phyloP scores from a whole-genome alignment of 306 rosid genomes.

The Datisca glomerata region DNA sequence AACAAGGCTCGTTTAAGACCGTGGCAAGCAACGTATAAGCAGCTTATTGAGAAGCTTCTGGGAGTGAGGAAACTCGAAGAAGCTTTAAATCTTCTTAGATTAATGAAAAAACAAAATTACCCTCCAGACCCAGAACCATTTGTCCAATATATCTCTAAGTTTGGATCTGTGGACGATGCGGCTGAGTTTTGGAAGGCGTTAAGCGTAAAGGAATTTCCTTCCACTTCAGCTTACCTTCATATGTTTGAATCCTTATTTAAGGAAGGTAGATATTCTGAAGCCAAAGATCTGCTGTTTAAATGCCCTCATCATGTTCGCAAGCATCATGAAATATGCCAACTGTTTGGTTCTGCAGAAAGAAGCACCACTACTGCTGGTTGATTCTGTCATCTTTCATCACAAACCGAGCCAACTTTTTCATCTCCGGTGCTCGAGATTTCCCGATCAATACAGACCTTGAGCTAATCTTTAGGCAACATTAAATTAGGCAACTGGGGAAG shows the following conservation, averaged over 20 bases:
- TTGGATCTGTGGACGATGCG: constrained; percentile 78
- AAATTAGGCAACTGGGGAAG: too few species aligned
- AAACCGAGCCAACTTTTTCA: too few species aligned
- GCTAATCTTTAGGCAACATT: too few species aligned
- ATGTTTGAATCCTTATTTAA: constrained; percentile 47
- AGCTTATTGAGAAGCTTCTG: constrained; percentile 42
- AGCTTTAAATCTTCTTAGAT: constrained; percentile 52
- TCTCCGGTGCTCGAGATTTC: too few species aligned
- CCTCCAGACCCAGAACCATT: constrained; percentile 51
- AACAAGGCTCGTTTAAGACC: constrained; percentile 33
- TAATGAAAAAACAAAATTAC: constrained; percentile 57
- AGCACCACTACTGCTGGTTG: constrained; percentile 11
- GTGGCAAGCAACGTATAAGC: constrained; percentile 64
- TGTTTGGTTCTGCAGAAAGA: constrained; percentile 40
- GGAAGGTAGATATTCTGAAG: constrained; percentile 70
- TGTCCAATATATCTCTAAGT: constrained; percentile 48
- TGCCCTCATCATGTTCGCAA: constrained; percentile 56
- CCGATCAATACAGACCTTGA: too few species aligned
- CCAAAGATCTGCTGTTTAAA: constrained; percentile 54
- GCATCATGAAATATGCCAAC: constrained; percentile 34
- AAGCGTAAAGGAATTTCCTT: constrained; percentile 37
- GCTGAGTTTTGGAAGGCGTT: constrained; percentile 49
- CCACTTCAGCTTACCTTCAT: constrained; percentile 45
- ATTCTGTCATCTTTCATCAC: too few species aligned
- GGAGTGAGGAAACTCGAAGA: constrained; percentile 50